Conservation (phyloP, 1,139 yeast genomes). For the Taphrina communis region DNA sequence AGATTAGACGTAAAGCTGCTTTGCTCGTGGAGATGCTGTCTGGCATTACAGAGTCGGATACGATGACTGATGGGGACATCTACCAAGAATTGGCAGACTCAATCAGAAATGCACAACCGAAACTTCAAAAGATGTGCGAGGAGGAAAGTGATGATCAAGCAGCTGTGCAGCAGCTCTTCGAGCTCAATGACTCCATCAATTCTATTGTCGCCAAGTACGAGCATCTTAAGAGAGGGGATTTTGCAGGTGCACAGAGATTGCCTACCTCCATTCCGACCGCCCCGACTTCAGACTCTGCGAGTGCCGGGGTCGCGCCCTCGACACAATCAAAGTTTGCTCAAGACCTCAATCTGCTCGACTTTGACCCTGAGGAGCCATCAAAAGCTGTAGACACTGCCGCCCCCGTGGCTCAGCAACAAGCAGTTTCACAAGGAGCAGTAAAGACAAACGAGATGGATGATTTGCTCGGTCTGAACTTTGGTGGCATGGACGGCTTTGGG, state of each 20-base stretch:
- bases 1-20: constrained; percentile 86
- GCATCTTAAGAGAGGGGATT: constrained; percentile 68
- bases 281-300: neutral
- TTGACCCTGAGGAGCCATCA: constrained; percentile 31
- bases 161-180: constrained; percentile 68
- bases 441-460: constrained; percentile 38
- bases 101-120: constrained; percentile 84
- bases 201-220: constrained; percentile 70
- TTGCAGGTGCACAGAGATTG: constrained; percentile 60
- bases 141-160: constrained; percentile 60
- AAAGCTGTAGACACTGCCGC: constrained; percentile 16
- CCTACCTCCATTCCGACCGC: constrained; percentile 49
- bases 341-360: constrained; percentile 39
- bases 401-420: constrained; percentile 17
- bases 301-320: constrained; percentile 7
- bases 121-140: constrained; percentile 77
- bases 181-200: constrained; percentile 78
- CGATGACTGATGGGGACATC: constrained; percentile 59
- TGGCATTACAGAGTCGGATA: constrained; percentile 61
- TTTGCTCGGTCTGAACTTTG: constrained; percentile 34
- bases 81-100: constrained; percentile 77
- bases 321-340: constrained; percentile 37
- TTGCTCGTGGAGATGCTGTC: constrained; percentile 86
- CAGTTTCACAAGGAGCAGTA: constrained; percentile 12
- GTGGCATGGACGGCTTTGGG: constrained; percentile 36